phyloP scores from a whole-genome alignment of 306 rosid genomes.

The Quercus agrifolia region DNA sequence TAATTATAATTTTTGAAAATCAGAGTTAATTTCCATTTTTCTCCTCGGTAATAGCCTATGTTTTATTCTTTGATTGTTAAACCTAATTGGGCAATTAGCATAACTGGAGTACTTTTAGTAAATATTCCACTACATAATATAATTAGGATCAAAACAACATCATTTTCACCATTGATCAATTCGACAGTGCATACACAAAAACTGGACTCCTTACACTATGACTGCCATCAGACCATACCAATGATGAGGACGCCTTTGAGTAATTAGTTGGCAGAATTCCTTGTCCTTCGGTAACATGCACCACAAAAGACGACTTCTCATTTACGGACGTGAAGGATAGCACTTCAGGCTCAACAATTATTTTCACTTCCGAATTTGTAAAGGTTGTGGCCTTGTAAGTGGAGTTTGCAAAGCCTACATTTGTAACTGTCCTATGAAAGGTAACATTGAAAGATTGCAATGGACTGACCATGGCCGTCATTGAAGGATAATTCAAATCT shows the following conservation, averaged over 20 bases:
- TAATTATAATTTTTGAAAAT: no score
- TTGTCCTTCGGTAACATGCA: slow-evolving; percentile 7
- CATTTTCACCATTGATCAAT: no score
- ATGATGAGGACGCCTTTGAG: neutral
- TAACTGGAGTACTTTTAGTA: no score
- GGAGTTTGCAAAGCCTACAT: slow-evolving; percentile 28
- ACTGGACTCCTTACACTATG: slow-evolving; percentile 18
- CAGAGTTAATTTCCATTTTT: no score
- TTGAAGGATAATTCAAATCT: slow-evolving; percentile 24
- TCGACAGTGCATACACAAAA: neutral
- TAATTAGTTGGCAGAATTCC: neutral
- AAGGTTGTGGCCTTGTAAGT: slow-evolving; percentile 12
- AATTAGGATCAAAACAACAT: no score
- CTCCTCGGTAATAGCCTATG: no score
- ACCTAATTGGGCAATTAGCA: no score
- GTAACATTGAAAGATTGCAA: neutral
- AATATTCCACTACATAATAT: no score
- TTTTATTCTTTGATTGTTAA: no score
- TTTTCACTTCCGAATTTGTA: neutral
- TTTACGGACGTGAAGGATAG: slow-evolving; percentile 2
- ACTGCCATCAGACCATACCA: slow-evolving; percentile 23
- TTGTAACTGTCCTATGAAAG: slow-evolving; percentile 20
- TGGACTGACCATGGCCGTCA: neutral
- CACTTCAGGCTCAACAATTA: slow-evolving; percentile 12
- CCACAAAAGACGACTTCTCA: neutral